These are phyloP conservation scores for Aspergillus thermomutatus DNA, from an alignment of 2,329 filamentous ascomycete species.

Conservation along the genomic window DNA sequence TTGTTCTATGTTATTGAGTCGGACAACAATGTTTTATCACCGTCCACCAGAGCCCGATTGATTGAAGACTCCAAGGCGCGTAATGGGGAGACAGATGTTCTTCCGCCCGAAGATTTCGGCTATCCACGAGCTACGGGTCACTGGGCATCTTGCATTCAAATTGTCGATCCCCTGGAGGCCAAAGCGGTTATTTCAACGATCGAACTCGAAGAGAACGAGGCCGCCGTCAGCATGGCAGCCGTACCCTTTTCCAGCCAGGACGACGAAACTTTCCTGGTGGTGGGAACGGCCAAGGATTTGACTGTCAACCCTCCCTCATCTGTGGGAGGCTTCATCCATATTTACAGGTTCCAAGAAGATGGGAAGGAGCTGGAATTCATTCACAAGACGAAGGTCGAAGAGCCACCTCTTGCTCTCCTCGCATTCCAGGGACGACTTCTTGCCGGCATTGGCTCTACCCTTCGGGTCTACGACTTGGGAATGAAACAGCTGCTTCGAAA, in stretches of 20 bases:
- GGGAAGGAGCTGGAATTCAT: constrained; percentile 91
- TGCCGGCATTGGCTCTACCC: constrained; percentile 75
- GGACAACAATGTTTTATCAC: constrained; percentile 86
- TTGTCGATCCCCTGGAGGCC: constrained; percentile 76
- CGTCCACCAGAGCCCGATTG: constrained; percentile 70
- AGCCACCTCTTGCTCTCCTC: constrained; percentile 85
- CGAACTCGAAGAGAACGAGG: constrained; percentile 84
- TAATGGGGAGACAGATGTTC: constrained; percentile 67
- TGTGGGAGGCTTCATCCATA: constrained; percentile 79
- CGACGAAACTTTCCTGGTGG: constrained; percentile 84
- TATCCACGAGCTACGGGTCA: constrained; percentile 78
- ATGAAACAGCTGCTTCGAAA: constrained; percentile 92
- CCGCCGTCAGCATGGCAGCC: constrained; percentile 78
- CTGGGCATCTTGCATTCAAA: constrained; percentile 94
- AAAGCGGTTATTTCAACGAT: constrained; percentile 74
- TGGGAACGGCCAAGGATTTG: constrained; percentile 92
- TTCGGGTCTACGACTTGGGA: constrained; percentile 89
- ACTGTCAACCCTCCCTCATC: constrained; percentile 72
- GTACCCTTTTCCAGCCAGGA: constrained; percentile 87
- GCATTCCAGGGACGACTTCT: constrained; percentile 87
- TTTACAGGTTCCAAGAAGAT: constrained; percentile 84
- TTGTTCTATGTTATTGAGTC: constrained; percentile 93
- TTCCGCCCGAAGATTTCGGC: constrained; percentile 81
- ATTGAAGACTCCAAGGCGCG: constrained; percentile 67
- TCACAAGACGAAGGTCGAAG: constrained; percentile 90